Percentiles rank a stretch among this genome's conserved stretches.
Evolutionary conservation across 805 yeast species (phyloP).

Genomic region (Naumovozyma baii): DNA sequence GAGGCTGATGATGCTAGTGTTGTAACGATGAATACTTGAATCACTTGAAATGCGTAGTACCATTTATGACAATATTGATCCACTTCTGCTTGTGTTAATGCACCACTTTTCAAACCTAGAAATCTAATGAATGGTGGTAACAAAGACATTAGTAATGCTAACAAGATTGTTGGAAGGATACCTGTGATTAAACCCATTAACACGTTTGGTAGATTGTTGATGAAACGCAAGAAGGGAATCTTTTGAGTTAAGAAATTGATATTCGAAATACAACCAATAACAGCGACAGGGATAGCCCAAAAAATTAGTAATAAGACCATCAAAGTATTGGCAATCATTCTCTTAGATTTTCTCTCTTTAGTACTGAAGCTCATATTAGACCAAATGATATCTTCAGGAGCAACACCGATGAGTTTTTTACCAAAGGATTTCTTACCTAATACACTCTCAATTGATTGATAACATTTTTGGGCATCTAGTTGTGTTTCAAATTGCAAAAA

Average conservation of each 20-base stretch:
- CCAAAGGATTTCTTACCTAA: constrained; percentile 35
- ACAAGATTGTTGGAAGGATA: constrained; percentile 70
- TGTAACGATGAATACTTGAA: constrained; percentile 77
- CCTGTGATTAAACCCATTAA: constrained; percentile 82
- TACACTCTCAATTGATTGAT: constrained; percentile 62
- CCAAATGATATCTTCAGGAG: constrained; percentile 86
- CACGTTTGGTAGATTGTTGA: constrained; percentile 59
- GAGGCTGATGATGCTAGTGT: constrained; percentile 77
- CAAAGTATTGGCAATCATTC: constrained; percentile 49
- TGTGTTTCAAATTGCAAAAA: constrained; percentile 77
- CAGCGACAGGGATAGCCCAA: constrained; percentile 98
- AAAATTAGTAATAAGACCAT: constrained; percentile 64
- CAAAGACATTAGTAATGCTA: constrained; percentile 75
- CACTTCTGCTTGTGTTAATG: constrained; percentile 57
- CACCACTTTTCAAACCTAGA: constrained; percentile 68
- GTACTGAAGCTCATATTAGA: constrained; percentile 53
- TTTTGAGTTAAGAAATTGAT: constrained; percentile 61
- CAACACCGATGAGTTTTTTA: constrained; percentile 47
- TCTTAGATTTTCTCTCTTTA: constrained; percentile 47
- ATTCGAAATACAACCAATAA: constrained; percentile 89
- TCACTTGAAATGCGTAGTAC: constrained; percentile 83
- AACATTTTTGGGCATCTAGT: constrained; percentile 80
- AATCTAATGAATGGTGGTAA: constrained; percentile 76
- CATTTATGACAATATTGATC: constrained; percentile 81
- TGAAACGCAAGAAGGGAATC: constrained; percentile 66